Evolutionary conservation across 257 asterid species (phyloP).

Genomic region (Hygrophila difformis): DNA sequence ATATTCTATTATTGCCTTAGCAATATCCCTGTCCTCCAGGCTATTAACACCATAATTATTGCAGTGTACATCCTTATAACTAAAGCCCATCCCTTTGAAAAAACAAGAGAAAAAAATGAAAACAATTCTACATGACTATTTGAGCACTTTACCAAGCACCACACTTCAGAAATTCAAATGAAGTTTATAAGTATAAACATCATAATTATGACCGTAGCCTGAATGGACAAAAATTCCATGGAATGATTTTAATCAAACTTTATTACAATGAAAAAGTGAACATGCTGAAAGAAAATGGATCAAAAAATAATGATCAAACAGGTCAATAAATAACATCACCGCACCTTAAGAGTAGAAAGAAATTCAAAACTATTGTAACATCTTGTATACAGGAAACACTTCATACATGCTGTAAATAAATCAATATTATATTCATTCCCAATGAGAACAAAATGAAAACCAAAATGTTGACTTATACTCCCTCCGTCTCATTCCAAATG

Average conservation of each 20-base stretch:
- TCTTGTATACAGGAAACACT: slow-evolving; percentile 60
- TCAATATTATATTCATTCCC: slow-evolving; percentile 38
- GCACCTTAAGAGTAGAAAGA: slow-evolving; percentile 87
- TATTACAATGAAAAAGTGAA: background rate
- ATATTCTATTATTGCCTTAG: slow-evolving; percentile 22
- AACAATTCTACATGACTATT: background rate
- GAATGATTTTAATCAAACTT: no score
- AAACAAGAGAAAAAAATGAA: background rate
- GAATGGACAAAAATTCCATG: no score
- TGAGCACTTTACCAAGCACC: background rate
- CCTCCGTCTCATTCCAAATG: no score
- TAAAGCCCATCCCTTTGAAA: background rate
- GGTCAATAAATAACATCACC: background rate
- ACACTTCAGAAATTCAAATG: no score
- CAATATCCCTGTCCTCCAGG: slow-evolving; percentile 27
- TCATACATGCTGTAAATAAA: slow-evolving; percentile 63
- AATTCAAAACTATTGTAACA: slow-evolving; percentile 72
- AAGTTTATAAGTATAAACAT: no score
- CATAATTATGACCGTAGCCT: no score
- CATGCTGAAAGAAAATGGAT: background rate
- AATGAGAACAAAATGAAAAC: no score
- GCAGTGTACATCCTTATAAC: slow-evolving; percentile 20
- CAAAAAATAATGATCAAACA: background rate
- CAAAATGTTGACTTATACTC: no score
- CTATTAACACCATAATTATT: slow-evolving; percentile 12